Evolutionary conservation across 805 yeast genomes (phyloP), one percentile per base, ranked within the genome.

Genomic region (Scheffersomyces spartinae): DNA sequence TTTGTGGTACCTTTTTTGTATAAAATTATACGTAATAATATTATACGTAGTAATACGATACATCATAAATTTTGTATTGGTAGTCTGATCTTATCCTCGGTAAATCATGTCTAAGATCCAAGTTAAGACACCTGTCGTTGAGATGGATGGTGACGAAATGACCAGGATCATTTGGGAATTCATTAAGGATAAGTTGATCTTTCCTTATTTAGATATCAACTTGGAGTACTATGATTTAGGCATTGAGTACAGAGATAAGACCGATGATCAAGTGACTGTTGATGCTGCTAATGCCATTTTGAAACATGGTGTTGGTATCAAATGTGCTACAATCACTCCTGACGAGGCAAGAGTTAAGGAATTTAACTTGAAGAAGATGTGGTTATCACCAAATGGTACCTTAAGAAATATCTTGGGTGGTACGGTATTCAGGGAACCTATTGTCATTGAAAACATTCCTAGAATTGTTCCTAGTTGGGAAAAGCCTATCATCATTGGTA

Each of bases 271-370:
- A 57, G 88, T 88, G 39, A 88, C 97, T 11, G 49, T 68, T 18
- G 95, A 88, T 28, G 81, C 95, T 7, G 96, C 96, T 13, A 61
- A 76, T 26, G 97, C 97, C 27, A 86, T 84, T 40, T 61, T 74
- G 52, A 71, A 85, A 55, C 78, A 83, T 53, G 81, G 83, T 28
- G 97, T 88, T 30, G 97, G 94, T 16, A 83, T 88, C 42, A 88
- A 88, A 62, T 88, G 97, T 63, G 97, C 97, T 30, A 88, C 97
- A 26, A 88, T 88, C 52, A 88, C 97, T n/a, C 96, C 97, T 6
- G 94, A 83, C 49, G 97, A 88, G 62, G 91, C 83, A 24, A 74
- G 97, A 45, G 96, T 88, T 27, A 64, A 81, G 54, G 97, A 88
- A 56, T 88, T 84, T 56, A 61, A 69, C 29, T 68, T 88, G 54